Evolutionary conservation across 352 stramenopile genomes (phyloP).

Genomic region (Pythium chondricola): DNA sequence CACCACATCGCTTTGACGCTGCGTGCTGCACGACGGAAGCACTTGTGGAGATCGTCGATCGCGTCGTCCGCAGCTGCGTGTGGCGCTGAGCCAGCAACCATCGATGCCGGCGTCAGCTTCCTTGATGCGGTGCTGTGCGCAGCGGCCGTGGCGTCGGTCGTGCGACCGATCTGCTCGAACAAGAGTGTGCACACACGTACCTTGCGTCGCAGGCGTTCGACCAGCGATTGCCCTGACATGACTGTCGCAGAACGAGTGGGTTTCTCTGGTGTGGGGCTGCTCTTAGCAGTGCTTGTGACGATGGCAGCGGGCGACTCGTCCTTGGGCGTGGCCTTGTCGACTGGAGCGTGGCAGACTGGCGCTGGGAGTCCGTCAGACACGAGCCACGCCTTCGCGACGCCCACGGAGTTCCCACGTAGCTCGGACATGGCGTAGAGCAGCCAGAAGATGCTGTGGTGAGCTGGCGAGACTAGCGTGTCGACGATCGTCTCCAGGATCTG

Average conservation of each 20-base stretch:
- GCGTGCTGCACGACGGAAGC: slow-evolving; percentile 11
- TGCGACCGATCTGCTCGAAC: slow-evolving; percentile 10
- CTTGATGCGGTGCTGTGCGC: not conserved
- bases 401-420: not conserved
- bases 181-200: slow-evolving; percentile 25
- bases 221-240: slow-evolving; percentile 10
- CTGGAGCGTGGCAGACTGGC: too few species aligned
- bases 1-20: slow-evolving; percentile 33
- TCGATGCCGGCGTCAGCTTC: not conserved
- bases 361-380: too few species aligned
- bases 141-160: not conserved
- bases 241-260: too few species aligned
- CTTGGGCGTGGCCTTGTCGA: too few species aligned
- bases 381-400: too few species aligned
- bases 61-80: not conserved
- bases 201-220: slow-evolving; percentile 26
- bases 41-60: not conserved
- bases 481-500: not conserved
- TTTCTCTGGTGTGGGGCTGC: too few species aligned
- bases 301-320: too few species aligned
- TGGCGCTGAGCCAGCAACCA: too few species aligned
- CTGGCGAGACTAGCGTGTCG: not conserved
- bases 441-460: not conserved
- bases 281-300: too few species aligned
- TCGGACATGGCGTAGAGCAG: slow-evolving; percentile 1